These are phyloP conservation scores for Talaromyces nanjingensis DNA, from an alignment of 495 filamentous ascomycete species.

Conservation along the genomic window DNA sequence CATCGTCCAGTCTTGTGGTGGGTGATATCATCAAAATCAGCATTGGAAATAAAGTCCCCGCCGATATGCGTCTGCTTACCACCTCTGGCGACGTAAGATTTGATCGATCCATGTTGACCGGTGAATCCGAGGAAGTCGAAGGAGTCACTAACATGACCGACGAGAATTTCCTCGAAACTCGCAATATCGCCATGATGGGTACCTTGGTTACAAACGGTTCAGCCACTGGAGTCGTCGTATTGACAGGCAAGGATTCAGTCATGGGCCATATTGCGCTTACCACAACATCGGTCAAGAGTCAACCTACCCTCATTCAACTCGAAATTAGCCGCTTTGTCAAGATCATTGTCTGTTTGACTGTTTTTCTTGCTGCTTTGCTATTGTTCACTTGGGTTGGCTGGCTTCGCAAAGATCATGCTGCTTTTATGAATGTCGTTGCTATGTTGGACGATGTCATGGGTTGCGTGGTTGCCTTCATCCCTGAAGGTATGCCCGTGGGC, in stretches of 20 bases:
- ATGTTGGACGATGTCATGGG: slow-evolving; percentile 58
- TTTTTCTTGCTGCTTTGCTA: slow-evolving; percentile 46
- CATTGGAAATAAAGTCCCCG: slow-evolving; percentile 59
- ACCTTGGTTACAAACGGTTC: slow-evolving; percentile 57
- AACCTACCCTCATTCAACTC: slow-evolving; percentile 52
- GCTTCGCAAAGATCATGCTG: slow-evolving; percentile 47
- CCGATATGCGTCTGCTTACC: slow-evolving; percentile 60
- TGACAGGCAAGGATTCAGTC: slow-evolving; percentile 50
- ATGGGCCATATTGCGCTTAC: slow-evolving; percentile 60
- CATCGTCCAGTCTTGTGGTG: slow-evolving; percentile 51
- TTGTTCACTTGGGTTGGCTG: slow-evolving; percentile 57
- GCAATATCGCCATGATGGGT: slow-evolving; percentile 60
- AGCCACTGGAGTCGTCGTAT: slow-evolving; percentile 52
- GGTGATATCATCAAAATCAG: slow-evolving; percentile 59
- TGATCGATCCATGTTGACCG: slow-evolving; percentile 62
- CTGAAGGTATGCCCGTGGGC: slow-evolving; percentile 61
- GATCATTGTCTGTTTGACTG: slow-evolving; percentile 49
- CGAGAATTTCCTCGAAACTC: slow-evolving; percentile 66
- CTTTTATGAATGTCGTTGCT: slow-evolving; percentile 58
- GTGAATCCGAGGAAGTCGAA: slow-evolving; percentile 53
- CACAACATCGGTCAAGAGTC: slow-evolving; percentile 50
- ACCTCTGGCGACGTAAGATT: slow-evolving; percentile 57
- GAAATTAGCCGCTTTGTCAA: slow-evolving; percentile 60
- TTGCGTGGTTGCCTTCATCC: slow-evolving; percentile 62
- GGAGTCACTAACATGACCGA: slow-evolving; percentile 52